These are phyloP conservation scores for Delonix regia DNA, from an alignment of 306 rosid genomes.

Conservation along the genomic window DNA sequence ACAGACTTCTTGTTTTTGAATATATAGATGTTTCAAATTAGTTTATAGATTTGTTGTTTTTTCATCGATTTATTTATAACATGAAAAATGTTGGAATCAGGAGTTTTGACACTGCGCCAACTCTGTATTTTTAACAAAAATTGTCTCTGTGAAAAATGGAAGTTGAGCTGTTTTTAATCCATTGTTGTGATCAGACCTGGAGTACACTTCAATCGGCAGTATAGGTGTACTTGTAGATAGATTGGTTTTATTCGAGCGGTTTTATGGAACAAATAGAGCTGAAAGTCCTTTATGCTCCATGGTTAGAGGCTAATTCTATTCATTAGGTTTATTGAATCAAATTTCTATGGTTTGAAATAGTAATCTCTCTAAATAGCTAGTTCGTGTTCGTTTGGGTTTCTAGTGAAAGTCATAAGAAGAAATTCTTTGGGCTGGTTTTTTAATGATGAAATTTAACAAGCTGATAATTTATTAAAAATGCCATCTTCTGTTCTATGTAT, in stretches of 20 bases:
- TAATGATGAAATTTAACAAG: background rate
- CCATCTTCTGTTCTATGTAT: background rate
- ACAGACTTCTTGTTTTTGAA: background rate
- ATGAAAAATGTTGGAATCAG: slow-evolving; percentile 13
- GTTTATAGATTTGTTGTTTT: no score
- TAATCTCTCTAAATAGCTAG: background rate
- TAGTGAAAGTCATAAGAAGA: background rate
- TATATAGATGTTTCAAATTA: background rate
- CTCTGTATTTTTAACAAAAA: background rate
- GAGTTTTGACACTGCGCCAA: slow-evolving; percentile 24
- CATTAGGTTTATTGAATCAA: background rate
- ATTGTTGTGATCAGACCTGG: background rate
- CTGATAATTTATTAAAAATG: background rate
- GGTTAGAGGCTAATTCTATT: background rate
- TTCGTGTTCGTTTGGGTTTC: background rate
- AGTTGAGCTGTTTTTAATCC: background rate
- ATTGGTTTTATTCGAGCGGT: background rate
- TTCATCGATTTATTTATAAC: no score
- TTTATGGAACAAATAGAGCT: background rate
- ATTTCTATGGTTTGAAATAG: no score
- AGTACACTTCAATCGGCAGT: background rate
- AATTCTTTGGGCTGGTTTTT: background rate
- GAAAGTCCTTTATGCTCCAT: background rate
- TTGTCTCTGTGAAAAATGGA: background rate
- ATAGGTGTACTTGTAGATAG: background rate